phyloP scores from a whole-genome alignment of 768 basidiomycete species.

The Mycena rebaudengoi region DNA sequence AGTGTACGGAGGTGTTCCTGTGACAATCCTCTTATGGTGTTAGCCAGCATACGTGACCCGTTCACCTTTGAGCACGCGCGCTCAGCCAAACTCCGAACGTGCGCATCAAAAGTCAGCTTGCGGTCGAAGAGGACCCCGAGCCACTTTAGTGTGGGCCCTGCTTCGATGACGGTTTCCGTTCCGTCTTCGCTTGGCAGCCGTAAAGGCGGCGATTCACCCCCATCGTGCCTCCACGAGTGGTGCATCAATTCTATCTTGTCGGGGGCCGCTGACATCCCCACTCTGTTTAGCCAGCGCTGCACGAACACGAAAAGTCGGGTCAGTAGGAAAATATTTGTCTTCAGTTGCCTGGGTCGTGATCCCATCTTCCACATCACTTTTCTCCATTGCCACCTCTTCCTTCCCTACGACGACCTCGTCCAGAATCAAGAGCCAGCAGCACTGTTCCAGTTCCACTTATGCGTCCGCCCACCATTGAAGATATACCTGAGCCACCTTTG shows the following conservation, averaged over 20 bases:
- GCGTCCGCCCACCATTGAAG: too few species aligned
- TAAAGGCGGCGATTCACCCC: not conserved
- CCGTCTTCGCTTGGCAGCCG: not conserved
- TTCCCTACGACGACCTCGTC: too few species aligned
- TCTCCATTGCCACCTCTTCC: too few species aligned
- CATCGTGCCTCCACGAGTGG: conserved; percentile 10
- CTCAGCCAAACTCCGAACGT: conserved; percentile 21
- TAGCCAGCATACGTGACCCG: conserved; percentile 26
- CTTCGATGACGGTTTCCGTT: not conserved
- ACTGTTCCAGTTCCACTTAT: too few species aligned
- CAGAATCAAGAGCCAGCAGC: too few species aligned
- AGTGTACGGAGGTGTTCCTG: conserved; percentile 27
- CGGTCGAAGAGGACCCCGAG: conserved; percentile 35
- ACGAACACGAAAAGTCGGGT: too few species aligned
- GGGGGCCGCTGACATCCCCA: conserved; percentile 5
- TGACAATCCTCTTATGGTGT: conserved; percentile 33
- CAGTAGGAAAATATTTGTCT: too few species aligned
- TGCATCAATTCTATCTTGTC: conserved; percentile 18
- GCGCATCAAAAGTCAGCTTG: conserved; percentile 30
- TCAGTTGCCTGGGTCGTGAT: too few species aligned
- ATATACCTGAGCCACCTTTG: too few species aligned
- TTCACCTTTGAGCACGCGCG: conserved; percentile 23
- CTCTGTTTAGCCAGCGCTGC: too few species aligned
- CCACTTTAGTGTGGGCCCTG: conserved; percentile 21
- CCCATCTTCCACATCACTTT: too few species aligned